Evolutionary conservation across 2,329 filamentous ascomycete species (phyloP), one percentile per base, ranked within the genome.

Genomic region (Bertia moriformis): DNA sequence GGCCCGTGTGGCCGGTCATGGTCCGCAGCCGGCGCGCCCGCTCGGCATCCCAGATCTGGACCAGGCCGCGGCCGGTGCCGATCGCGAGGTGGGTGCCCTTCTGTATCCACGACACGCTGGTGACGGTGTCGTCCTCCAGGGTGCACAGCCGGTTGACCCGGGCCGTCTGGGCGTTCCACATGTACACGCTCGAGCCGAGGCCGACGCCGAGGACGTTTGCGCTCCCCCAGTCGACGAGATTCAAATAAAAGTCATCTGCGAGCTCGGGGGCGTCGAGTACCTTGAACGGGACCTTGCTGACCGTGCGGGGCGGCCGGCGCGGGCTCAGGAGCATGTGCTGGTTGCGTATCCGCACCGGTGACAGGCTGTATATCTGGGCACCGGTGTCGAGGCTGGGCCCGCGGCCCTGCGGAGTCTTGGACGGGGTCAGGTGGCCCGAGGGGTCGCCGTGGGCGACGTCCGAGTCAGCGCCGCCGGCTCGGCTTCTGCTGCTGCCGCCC

Each of bases 51-150:
- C 89, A 98, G 36, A 98, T 96, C 55, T 96, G 88, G 3, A 98
- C 88, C 27, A 93, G 69, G 4, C 91, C 91, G 60, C 93, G 93
- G 36, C 84, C 83, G 2, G 91, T 98, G 35, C 91, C 91, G 48
- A 98, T 93, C 3, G 91, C 85, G 40, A 98, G 73, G 59, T 98
- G 91, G 0, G 89, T 94, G 27, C 91, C 91, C 62, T 91, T 79
- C 60, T 98, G 91, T 49, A 98, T 98, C 91, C 91, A 98, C 41
- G 83, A 93, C 12, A 98, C 91, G 49, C 88, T 95, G 2, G 91
- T 98, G 1, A 98, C 88, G 0, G 80, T 88, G 54, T 98, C 91
- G 50, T 94, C 88, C 46, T 84, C 80, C 12, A 96, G 66, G 35
- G 91, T 89, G 59, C 91, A 96, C 7, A 98, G 71, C 59, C 93